Percentiles rank a stretch among this genome's conserved stretches.
Conservation (phyloP, 129 eudicot species). For the Centrapalus pauciflorus region DNA sequence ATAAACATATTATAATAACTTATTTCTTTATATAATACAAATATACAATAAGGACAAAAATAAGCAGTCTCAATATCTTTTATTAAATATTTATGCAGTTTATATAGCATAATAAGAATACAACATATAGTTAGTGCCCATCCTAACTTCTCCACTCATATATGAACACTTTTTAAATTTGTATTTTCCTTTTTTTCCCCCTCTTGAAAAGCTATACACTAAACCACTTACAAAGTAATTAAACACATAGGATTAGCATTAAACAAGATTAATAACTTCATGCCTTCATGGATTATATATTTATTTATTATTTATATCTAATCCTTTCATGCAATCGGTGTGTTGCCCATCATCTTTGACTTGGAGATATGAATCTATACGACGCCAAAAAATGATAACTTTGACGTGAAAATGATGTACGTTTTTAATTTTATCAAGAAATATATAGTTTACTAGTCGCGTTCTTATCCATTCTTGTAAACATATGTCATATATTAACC, state of each 20-base stretch:
- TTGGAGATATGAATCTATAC: constrained; percentile 1
- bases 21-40: too few species aligned
- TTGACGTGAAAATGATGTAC: not conserved
- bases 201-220: constrained; percentile 16
- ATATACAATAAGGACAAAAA: too few species aligned
- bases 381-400: not conserved
- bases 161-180: constrained; percentile 4
- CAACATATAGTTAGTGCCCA: constrained; percentile 24
- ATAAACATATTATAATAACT: too few species aligned
- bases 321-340: constrained; percentile 28
- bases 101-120: not conserved
- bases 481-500: not conserved
- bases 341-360: constrained; percentile 22
- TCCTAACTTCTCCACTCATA: constrained; percentile 32
- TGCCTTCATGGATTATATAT: constrained; percentile 26
- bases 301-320: too few species aligned
- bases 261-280: constrained; percentile 20
- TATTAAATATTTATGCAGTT: not conserved
- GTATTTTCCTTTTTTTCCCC: constrained; percentile 2
- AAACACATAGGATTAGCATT: constrained; percentile 25
- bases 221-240: constrained; percentile 21
- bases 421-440: not conserved
- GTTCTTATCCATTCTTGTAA: not conserved
- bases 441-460: not conserved
- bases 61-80: too few species aligned